Percentiles rank a stretch among this genome's conserved stretches.
Evolutionary conservation across 805 yeast genomes (phyloP).

Genomic region (Wickerhamiella allomyrinae): DNA sequence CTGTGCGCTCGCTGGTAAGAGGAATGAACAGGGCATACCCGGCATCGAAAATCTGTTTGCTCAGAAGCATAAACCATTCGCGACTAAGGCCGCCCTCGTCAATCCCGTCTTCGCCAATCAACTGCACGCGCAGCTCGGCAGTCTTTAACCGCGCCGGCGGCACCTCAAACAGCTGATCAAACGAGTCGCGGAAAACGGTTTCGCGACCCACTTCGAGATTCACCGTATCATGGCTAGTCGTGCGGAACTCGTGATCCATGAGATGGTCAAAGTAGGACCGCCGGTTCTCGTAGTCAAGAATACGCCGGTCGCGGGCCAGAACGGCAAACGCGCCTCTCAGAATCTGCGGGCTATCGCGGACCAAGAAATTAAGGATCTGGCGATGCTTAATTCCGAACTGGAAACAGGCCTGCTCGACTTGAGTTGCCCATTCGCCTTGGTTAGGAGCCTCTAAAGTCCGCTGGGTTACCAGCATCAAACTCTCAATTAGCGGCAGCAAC

Average conservation of each 20-base stretch:
- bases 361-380: conserved; percentile 80
- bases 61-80: conserved; percentile 92
- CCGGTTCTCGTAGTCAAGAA: conserved; percentile 89
- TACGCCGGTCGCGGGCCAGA: conserved; percentile 74
- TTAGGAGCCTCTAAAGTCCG: conserved; percentile 52
- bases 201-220: conserved; percentile 66
- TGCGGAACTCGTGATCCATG: conserved; percentile 21
- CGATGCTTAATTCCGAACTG: conserved; percentile 81
- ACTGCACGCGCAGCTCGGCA: conserved; percentile 47
- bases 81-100: conserved; percentile 98
- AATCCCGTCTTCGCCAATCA: conserved; percentile 87
- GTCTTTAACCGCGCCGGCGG: conserved; percentile 46
- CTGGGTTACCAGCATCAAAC: conserved; percentile 92
- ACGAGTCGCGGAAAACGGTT: conserved; percentile 84
- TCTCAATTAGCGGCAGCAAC: conserved; percentile 73
- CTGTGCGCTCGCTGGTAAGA: conserved; percentile 79
- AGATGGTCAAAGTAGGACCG: conserved; percentile 68
- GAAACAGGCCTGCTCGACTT: conserved; percentile 65
- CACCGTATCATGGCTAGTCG: conserved; percentile 25
- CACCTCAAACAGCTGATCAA: conserved; percentile 67
- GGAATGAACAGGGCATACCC: conserved; percentile 87
- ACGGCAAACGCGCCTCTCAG: conserved; percentile 94
- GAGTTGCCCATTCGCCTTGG: conserved; percentile 36
- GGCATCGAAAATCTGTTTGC: conserved; percentile 92
- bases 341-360: conserved; percentile 74